phyloP scores from a whole-genome alignment of 2,329 filamentous ascomycete species.

The Penicillium nordicum region DNA sequence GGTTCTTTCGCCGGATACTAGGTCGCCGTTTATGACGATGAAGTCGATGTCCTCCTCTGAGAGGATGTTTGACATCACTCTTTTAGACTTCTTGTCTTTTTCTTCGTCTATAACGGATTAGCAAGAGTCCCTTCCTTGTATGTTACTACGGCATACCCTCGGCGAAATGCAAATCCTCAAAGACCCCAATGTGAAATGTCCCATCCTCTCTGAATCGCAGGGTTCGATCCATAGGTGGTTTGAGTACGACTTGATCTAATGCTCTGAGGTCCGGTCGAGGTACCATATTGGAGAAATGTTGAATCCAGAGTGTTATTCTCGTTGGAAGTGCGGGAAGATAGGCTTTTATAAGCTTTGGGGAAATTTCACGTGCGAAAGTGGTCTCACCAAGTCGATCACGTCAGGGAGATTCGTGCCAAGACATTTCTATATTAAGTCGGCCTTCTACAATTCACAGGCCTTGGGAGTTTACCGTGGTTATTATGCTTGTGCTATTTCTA shows the following conservation, averaged over 20 bases:
- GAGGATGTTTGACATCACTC: conserved; percentile 58
- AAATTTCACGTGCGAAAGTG: neutral
- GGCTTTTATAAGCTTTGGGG: neutral
- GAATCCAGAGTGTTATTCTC: neutral
- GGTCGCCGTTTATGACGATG: conserved; percentile 67
- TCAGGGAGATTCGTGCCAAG: neutral
- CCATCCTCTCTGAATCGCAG: conserved; percentile 27
- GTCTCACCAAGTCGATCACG: neutral
- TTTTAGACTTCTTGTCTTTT: conserved; percentile 55
- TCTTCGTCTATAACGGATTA: conserved; percentile 34
- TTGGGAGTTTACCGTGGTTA: neutral
- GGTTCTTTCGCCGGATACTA: conserved; percentile 66
- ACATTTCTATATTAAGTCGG: neutral
- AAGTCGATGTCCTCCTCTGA: conserved; percentile 56
- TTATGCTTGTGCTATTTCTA: no score
- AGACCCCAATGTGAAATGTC: conserved; percentile 55
- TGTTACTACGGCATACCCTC: conserved; percentile 51
- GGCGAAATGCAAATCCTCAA: conserved; percentile 69
- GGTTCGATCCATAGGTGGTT: neutral
- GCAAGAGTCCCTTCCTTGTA: neutral
- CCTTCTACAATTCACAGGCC: neutral
- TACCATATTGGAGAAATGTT: neutral
- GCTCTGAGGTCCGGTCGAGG: neutral
- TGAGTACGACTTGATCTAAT: neutral
- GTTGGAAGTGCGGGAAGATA: neutral